Base-by-base conservation (phyloP, 1,284 basidiomycete species). In the Ceratobasidium papillatum region DNA sequence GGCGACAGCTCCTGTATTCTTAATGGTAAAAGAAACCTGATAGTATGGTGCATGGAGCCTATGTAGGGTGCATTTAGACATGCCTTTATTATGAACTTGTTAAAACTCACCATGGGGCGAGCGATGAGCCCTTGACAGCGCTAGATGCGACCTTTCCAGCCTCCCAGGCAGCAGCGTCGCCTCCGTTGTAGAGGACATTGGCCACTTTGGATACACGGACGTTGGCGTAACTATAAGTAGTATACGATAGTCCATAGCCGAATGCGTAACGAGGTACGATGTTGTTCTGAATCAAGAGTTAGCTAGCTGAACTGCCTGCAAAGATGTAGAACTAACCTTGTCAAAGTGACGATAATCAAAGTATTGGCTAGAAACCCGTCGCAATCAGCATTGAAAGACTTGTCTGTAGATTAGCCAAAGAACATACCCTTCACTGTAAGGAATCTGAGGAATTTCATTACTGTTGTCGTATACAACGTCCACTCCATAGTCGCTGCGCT, bases 381-480 rank as follows among this genome's bases (percentile, higher is more conserved):
- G 17, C 2, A 14, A 17, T 63, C 19, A 62, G 12, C n/a, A 34
- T 17, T 19, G 34, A 38, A 19, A 34, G 49, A 19, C 7, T 19
- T 38, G 9, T 34, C 2, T 8, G 9, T 27, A 2, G 11, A 8
- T 7, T 14, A 19, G 19, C 1, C 27, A 22, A 45, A 14, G 9
- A 22, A 78, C 83, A 61, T 63, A 87, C 84, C 86, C 88, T 78
- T 94, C 93, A 3, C 84, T 87, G 81, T 94, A 92, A 1, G 87
- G 85, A 75, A 91, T 87, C 52, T 82, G 81, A 64, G 90, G 75
- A 66, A 89, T 83, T 27, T 86, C 83, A 34, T 80, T 77, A 2
- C 80, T 79, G 8, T 78, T 76, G 2, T 80, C 82, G 25, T 84
- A 86, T 11, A 73, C 2, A 1, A 77, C 75, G 30, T 72, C 68